Evolutionary conservation across 2,329 filamentous ascomycete genomes (phyloP).

Genomic region (Botrytis fabae): DNA sequence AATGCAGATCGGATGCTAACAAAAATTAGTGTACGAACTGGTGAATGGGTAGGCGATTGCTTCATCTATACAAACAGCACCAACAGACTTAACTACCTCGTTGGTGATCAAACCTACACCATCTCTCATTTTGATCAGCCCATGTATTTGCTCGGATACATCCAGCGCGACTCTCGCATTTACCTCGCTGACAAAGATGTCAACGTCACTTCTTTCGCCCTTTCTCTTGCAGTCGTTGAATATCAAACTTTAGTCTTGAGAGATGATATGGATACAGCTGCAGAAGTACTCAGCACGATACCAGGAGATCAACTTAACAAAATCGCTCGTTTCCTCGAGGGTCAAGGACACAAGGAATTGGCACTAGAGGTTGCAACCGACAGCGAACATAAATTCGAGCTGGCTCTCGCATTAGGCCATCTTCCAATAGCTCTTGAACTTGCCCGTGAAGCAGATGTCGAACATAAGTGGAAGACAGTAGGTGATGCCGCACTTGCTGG

Average conservation of each 20-base stretch:
- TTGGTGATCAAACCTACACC: constrained; percentile 96
- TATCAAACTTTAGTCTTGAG: constrained; percentile 96
- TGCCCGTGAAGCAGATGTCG: constrained; percentile 77
- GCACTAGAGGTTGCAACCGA: constrained; percentile 94
- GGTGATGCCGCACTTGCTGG: constrained; percentile 83
- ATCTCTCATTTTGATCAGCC: constrained; percentile 95
- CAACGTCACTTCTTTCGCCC: constrained; percentile 81
- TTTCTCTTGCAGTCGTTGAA: constrained; percentile 90
- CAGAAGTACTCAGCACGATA: constrained; percentile 79
- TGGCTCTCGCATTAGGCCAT: constrained; percentile 79
- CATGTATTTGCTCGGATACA: constrained; percentile 93
- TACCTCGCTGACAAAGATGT: constrained; percentile 97
- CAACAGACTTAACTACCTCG: constrained; percentile 95
- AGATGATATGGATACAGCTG: constrained; percentile 87
- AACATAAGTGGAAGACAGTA: constrained; percentile 98
- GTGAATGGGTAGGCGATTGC: constrained; percentile 97
- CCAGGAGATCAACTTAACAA: constrained; percentile 96
- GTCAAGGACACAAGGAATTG: constrained; percentile 94
- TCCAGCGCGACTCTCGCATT: constrained; percentile 90
- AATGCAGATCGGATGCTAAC: constrained; percentile 30
- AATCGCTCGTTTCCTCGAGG: constrained; percentile 94
- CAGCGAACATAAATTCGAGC: constrained; percentile 92
- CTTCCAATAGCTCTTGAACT: constrained; percentile 84
- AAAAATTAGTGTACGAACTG: constrained; percentile 72
- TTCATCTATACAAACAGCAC: constrained; percentile 98